These are phyloP conservation scores for Candida broadrunensis DNA, from an alignment of 805 yeast species.

Conservation along the genomic window DNA sequence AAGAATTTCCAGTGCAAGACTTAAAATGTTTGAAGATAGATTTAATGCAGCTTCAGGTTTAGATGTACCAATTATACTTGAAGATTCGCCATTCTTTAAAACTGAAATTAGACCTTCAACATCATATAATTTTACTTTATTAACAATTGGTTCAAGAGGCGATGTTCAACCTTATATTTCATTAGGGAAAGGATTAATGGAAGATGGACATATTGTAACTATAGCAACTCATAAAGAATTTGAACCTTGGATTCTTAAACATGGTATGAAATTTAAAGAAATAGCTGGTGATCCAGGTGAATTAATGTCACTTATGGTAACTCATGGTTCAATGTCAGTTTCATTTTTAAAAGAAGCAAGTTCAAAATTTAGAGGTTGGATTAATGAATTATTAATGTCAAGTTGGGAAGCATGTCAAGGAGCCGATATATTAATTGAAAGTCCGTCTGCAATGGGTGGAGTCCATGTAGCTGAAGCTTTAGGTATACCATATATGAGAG, in stretches of 20 bases:
- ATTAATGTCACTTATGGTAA: conserved; percentile 88
- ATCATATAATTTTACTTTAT: conserved; percentile 56
- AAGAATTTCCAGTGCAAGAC: conserved; percentile 52
- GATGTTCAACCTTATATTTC: conserved; percentile 97
- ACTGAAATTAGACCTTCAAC: conserved; percentile 53
- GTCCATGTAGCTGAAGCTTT: conserved; percentile 92
- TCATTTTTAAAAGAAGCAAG: conserved; percentile 82
- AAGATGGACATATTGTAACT: conserved; percentile 80
- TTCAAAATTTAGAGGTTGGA: conserved; percentile 77
- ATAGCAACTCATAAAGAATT: conserved; percentile 89
- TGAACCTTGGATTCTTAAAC: conserved; percentile 63
- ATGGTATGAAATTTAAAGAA: conserved; percentile 65
- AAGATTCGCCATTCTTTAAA: conserved; percentile 56
- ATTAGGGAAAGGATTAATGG: conserved; percentile 69
- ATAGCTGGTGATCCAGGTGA: conserved; percentile 94
- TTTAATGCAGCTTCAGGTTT: conserved; percentile 58
- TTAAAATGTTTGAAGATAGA: conserved; percentile 66
- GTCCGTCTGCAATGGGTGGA: conserved; percentile 97
- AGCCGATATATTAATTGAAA: conserved; percentile 81
- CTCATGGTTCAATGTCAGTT: conserved; percentile 83
- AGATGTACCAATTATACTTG: conserved; percentile 66
- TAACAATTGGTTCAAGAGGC: conserved; percentile 94
- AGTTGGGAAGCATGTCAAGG: conserved; percentile 88
- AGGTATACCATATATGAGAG: conserved; percentile 85
- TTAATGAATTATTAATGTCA: conserved; percentile 62